Percentiles rank a stretch among this genome's conserved stretches.
phyloP scores from a whole-genome alignment of 2,329 filamentous ascomycete species.

The Diaporthe humulicola region DNA sequence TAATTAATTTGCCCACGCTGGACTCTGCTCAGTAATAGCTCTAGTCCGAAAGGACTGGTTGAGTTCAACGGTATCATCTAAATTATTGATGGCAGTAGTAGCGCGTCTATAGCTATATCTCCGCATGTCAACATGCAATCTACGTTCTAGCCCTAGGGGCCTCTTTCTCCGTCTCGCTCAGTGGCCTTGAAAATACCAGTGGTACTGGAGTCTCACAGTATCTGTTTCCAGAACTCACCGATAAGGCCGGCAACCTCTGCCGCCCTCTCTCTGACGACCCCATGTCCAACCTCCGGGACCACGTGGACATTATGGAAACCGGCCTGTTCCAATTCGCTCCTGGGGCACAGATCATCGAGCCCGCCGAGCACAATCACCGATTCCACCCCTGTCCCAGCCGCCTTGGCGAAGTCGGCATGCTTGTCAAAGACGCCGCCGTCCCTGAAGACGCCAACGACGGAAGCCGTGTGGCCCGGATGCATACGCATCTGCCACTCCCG shows the following conservation, averaged over 20 bases:
- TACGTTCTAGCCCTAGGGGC: too few relatives aligned
- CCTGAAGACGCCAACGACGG: constrained; percentile 60
- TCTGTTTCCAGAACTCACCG: constrained; percentile 25
- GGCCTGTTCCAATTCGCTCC: background rate
- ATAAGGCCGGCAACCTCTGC: constrained; percentile 22
- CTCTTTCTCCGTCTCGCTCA: too few relatives aligned
- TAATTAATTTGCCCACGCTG: too few relatives aligned
- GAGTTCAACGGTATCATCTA: too few relatives aligned
- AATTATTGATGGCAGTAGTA: too few relatives aligned
- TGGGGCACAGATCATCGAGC: constrained; percentile 27
- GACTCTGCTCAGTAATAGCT: too few relatives aligned
- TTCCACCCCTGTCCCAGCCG: constrained; percentile 14
- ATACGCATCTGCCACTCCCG: constrained; percentile 61
- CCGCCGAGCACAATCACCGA: constrained; percentile 26
- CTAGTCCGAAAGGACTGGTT: too few relatives aligned
- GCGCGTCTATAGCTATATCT: background rate
- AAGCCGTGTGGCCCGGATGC: constrained; percentile 60
- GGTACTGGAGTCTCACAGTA: background rate
- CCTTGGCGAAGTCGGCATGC: constrained; percentile 43
- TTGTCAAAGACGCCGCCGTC: constrained; percentile 59
- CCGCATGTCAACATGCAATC: background rate
- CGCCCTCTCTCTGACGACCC: constrained; percentile 18
- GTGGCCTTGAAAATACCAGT: background rate
- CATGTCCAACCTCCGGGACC: constrained; percentile 28
- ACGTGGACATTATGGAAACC: constrained; percentile 25